phyloP scores from a whole-genome alignment of 768 basidiomycete species.

The Vararia minispora region DNA sequence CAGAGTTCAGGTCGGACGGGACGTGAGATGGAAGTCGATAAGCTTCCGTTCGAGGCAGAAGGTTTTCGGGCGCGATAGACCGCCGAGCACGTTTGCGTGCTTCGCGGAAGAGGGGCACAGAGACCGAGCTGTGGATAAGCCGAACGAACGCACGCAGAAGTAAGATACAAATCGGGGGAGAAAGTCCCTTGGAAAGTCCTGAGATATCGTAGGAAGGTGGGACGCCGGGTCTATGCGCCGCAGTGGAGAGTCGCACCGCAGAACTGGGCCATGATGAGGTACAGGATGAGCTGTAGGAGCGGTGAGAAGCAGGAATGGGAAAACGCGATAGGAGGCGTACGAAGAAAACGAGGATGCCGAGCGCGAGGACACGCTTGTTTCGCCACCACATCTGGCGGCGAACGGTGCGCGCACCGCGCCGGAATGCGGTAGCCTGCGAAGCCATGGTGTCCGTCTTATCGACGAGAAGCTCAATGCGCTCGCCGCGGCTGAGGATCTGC shows the following conservation, averaged over 20 bases:
- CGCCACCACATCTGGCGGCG: slow-evolving; percentile 87
- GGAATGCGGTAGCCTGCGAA: slow-evolving; percentile 87
- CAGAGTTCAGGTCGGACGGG: too few relatives aligned
- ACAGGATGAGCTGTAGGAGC: slow-evolving; percentile 51
- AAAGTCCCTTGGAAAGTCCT: too few relatives aligned
- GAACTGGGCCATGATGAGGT: slow-evolving; percentile 79
- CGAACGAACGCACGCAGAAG: too few relatives aligned
- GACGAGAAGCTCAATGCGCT: slow-evolving; percentile 89
- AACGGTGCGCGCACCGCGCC: slow-evolving; percentile 76
- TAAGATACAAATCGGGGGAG: too few relatives aligned
- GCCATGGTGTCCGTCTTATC: slow-evolving; percentile 97
- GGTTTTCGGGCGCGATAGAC: too few relatives aligned
- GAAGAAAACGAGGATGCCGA: slow-evolving; percentile 62
- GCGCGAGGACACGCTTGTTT: slow-evolving; percentile 55
- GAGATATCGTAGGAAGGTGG: too few relatives aligned
- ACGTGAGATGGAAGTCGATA: too few relatives aligned
- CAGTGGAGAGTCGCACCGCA: slow-evolving; percentile 80
- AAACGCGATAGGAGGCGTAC: slow-evolving; percentile 29
- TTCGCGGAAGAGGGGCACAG: too few relatives aligned
- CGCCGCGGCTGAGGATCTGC: slow-evolving; percentile 88
- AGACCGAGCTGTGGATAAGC: too few relatives aligned
- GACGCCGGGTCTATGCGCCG: too few relatives aligned
- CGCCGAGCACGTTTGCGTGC: too few relatives aligned
- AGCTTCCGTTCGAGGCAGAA: too few relatives aligned
- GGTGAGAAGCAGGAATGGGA: slow-evolving; percentile 6